Evolutionary conservation across 768 basidiomycete species (phyloP), one percentile per base, ranked within the genome.

Genomic region (Russula abietina): DNA sequence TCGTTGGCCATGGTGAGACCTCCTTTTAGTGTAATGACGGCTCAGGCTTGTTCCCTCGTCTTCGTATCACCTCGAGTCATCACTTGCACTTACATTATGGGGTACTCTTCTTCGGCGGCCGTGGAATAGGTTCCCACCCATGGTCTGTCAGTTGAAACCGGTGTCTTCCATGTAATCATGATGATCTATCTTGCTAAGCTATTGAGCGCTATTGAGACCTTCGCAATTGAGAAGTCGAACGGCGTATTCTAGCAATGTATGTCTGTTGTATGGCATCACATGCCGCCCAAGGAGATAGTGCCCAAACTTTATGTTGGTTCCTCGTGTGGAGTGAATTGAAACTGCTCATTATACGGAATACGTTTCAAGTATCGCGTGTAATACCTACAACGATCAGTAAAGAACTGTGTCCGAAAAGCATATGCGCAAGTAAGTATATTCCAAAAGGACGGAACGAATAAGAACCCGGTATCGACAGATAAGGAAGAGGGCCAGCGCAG

Each of bases 341-440:
- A 41, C 14, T 50, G 30, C 48, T 22, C 41, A 60, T 55, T 43
- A 45, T 33, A 38, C 45, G 38, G 48, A 30, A 50, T 59, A 30
- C 52, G 48, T 55, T 59, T 33, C 46, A 58, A 46, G 55, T 59
- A 33, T 55, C 43, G 62, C 22, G 39, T 26, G 41, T 55, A 46
- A 60, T 60, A 55, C 63, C 63, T 60, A 64, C 54, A 64, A 28
- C 32, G 54, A 64, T 64, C 63, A 64, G 63, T 64, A 64, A 54
- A 64, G 24, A 36, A n/a, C 19, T 30, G 45, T 38, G 63, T 60
- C 58, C 58, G 32, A 28, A 17, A 55, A 22, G 45, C 45, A 46
- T 46, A 30, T 22, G 57, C 60, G 39, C 56, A 48, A 32, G 62
- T 64, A 64, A 64, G 58, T 56, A 64, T 56, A 64, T 51, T 55